Percentiles rank a stretch among this genome's conserved stretches.
phyloP scores from a whole-genome alignment of 495 filamentous ascomycete genomes.

The Bryoglossum gracile region DNA sequence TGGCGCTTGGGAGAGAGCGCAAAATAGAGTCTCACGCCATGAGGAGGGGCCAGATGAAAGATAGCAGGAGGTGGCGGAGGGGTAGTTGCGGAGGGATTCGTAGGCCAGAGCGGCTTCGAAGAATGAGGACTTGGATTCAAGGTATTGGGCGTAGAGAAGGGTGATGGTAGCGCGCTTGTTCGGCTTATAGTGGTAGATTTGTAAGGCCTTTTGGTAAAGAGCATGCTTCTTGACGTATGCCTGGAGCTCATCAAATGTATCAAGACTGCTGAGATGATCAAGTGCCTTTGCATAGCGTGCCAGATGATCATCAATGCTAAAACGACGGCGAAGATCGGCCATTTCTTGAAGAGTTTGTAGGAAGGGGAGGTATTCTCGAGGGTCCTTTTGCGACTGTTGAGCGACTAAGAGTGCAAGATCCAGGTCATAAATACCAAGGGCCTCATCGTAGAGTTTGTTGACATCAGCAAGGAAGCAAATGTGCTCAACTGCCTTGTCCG shows the following conservation, averaged over 20 bases:
- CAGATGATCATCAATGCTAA: conserved; percentile 83
- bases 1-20: conserved; percentile 54
- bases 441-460: conserved; percentile 85
- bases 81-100: conserved; percentile 71
- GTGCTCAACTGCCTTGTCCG: conserved; percentile 83
- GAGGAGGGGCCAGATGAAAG: conserved; percentile 59
- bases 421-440: conserved; percentile 83
- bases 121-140: conserved; percentile 65
- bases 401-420: conserved; percentile 86
- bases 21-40: conserved; percentile 86
- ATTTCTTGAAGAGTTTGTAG: conserved; percentile 77
- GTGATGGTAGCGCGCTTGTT: conserved; percentile 51
- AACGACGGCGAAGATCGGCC: conserved; percentile 58
- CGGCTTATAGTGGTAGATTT: conserved; percentile 75
- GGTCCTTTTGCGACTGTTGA: conserved; percentile 93
- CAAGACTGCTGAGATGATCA: conserved; percentile 51
- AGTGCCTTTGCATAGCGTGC: conserved; percentile 70
- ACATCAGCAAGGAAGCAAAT: conserved; percentile 95
- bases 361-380: conserved; percentile 92
- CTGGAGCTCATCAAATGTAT: conserved; percentile 65
- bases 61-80: conserved; percentile 69
- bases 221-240: conserved; percentile 69
- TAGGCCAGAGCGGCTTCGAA: conserved; percentile 82
- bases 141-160: conserved; percentile 67
- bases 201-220: conserved; percentile 70